phyloP scores from a whole-genome alignment of 305 asterid genomes.

The Fraxinus dipetala region DNA sequence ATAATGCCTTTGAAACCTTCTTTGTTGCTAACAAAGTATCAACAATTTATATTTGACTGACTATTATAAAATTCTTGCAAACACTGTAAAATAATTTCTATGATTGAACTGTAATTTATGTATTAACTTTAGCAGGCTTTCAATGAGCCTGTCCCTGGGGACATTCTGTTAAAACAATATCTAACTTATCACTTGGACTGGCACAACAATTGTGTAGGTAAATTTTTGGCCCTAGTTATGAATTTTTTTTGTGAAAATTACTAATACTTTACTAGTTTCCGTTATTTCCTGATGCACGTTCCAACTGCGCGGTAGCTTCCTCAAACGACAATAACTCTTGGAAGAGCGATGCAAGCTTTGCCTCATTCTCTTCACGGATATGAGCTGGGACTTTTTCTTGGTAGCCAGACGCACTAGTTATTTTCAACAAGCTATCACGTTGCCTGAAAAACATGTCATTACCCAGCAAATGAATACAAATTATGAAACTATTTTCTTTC shows the following conservation, averaged over 20 bases:
- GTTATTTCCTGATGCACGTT: conserved; percentile 27
- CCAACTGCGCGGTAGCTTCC: conserved; percentile 57
- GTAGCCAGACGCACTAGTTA: conserved; percentile 57
- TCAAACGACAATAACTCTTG: conserved; percentile 53
- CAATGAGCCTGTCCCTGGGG: not conserved
- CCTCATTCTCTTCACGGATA: conserved; percentile 55
- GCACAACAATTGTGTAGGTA: not conserved
- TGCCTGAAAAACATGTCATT: conserved; percentile 50
- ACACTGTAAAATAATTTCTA: not conserved
- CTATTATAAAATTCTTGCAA: not conserved
- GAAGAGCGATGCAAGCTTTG: conserved; percentile 50
- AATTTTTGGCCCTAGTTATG: not conserved
- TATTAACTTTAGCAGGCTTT: not conserved
- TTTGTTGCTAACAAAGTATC: not conserved
- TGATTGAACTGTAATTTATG: not conserved
- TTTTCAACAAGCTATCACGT: conserved; percentile 50
- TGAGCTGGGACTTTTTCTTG: conserved; percentile 68
- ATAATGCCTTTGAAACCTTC: not conserved
- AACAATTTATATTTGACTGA: not conserved
- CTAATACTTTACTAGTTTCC: not conserved
- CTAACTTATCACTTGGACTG: not conserved
- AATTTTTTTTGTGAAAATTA: not conserved
- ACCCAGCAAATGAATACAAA: not conserved
- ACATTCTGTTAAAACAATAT: not conserved
- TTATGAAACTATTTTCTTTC: not conserved